These are phyloP conservation scores for Cercospora zeae-maydis DNA, from an alignment of 2,329 filamentous ascomycete species.

Conservation along the genomic window DNA sequence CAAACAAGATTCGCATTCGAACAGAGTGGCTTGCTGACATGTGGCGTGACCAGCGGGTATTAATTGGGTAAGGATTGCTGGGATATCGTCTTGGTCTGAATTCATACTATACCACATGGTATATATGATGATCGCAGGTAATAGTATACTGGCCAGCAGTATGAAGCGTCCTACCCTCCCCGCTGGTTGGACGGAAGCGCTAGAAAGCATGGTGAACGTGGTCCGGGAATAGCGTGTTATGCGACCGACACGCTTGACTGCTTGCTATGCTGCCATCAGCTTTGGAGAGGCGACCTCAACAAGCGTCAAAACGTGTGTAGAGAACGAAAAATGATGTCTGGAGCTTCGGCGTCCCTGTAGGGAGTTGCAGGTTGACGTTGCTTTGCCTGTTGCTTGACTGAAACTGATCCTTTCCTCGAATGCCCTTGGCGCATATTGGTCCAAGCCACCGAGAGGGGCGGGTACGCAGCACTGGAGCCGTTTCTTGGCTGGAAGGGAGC, in stretches of 20 bases:
- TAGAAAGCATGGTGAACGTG: conserved; percentile 1
- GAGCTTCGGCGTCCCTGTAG: not conserved
- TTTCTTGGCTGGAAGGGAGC: not conserved
- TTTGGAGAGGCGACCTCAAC: not conserved
- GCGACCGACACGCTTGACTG: not conserved
- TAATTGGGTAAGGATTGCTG: conserved; percentile 21
- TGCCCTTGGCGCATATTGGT: not conserved
- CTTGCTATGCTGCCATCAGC: not conserved
- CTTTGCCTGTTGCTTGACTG: too few species aligned
- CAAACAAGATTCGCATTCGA: conserved; percentile 22
- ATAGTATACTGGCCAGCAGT: conserved; percentile 11
- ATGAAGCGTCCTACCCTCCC: conserved; percentile 10
- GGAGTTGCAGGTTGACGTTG: not conserved
- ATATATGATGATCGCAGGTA: conserved; percentile 14
- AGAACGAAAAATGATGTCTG: not conserved
- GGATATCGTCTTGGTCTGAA: conserved; percentile 23
- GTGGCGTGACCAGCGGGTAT: conserved; percentile 26
- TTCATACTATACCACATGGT: conserved; percentile 25
- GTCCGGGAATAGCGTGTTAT: not conserved
- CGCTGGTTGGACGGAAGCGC: conserved; percentile 6
- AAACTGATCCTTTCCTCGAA: not conserved
- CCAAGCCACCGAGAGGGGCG: not conserved
- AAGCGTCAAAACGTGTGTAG: not conserved
- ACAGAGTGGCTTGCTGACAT: conserved; percentile 20
- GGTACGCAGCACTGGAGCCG: not conserved